A percentile compares a stretch with the other conserved stretches of the same genome.
Evolutionary conservation across 2,329 filamentous ascomycete species (phyloP).

Genomic region (Apiospora kogelbergensis): DNA sequence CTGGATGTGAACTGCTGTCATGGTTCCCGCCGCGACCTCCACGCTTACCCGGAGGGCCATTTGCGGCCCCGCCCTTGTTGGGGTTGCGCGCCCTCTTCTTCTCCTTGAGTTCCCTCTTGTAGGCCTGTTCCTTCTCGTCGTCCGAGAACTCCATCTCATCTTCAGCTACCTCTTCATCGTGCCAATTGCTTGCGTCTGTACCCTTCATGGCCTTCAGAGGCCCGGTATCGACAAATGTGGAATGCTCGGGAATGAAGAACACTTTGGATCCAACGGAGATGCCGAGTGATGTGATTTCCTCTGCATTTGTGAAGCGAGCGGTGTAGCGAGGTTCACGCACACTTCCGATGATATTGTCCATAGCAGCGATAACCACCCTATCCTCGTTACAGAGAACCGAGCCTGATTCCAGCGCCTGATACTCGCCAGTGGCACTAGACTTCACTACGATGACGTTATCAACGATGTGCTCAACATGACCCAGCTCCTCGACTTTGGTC

Average conservation of each 20-base stretch:
- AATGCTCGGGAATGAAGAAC: constrained; percentile 78
- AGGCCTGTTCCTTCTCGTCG: constrained; percentile 88
- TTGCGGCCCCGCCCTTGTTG: constrained; percentile 35
- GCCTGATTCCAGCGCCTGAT: constrained; percentile 79
- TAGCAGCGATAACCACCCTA: constrained; percentile 73
- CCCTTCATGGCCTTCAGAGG: constrained; percentile 77
- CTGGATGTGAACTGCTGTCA: constrained; percentile 32
- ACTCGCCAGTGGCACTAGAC: constrained; percentile 76
- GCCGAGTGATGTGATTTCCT: constrained; percentile 66
- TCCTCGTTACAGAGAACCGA: constrained; percentile 80
- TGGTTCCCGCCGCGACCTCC: constrained; percentile 9
- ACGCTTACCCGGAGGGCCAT: constrained; percentile 33
- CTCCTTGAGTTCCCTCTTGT: constrained; percentile 69
- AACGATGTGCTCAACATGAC: constrained; percentile 73
- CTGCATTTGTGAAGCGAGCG: constrained; percentile 68
- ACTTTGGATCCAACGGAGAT: constrained; percentile 69
- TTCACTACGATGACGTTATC: constrained; percentile 78
- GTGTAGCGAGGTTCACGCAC: constrained; percentile 86
- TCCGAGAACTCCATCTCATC: constrained; percentile 96
- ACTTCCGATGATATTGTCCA: constrained; percentile 84
- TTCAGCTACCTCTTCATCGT: constrained; percentile 85
- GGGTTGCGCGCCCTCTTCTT: constrained; percentile 52
- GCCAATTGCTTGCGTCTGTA: constrained; percentile 90
- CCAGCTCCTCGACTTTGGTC: constrained; percentile 76
- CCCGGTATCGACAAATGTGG: constrained; percentile 84